Conservation (phyloP, 208 protist species). For the Wallacemonas sp. region DNA sequence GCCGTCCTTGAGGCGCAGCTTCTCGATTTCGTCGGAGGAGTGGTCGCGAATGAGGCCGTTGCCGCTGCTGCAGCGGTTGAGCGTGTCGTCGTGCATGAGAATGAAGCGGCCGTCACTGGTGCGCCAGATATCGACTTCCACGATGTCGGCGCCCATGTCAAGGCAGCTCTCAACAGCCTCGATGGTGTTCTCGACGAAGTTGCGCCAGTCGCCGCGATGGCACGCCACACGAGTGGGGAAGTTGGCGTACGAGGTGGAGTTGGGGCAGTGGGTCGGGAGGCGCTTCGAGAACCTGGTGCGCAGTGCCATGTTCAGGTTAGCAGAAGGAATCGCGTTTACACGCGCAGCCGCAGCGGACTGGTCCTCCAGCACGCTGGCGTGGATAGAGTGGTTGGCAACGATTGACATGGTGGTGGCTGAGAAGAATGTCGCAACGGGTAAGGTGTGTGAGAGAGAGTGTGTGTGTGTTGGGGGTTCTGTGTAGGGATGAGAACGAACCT, state of each 20-base stretch:
- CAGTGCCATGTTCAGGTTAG: slow-evolving; percentile 28
- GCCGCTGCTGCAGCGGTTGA: slow-evolving; percentile 54
- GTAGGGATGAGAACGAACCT: background rate
- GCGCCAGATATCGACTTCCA: slow-evolving; percentile 68
- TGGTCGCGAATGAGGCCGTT: slow-evolving; percentile 45
- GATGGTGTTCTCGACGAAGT: slow-evolving; percentile 76
- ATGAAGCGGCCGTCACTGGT: slow-evolving; percentile 59
- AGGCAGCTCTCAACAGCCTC: slow-evolving; percentile 69
- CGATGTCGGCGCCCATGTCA: slow-evolving; percentile 65
- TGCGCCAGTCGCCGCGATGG: slow-evolving; percentile 73
- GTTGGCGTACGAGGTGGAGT: slow-evolving; percentile 15
- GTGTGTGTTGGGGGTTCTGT: too few relatives aligned
- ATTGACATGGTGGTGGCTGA: background rate
- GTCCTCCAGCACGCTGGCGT: slow-evolving; percentile 4
- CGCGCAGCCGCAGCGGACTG: slow-evolving; percentile 9
- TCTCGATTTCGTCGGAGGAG: slow-evolving; percentile 49
- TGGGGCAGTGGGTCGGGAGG: slow-evolving; percentile 15
- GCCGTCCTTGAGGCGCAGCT: slow-evolving; percentile 60
- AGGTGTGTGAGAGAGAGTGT: background rate
- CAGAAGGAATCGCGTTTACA: slow-evolving; percentile 9
- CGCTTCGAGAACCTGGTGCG: slow-evolving; percentile 25
- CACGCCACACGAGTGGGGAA: slow-evolving; percentile 53
- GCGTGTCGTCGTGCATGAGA: slow-evolving; percentile 72
- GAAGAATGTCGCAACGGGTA: background rate
- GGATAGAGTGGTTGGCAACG: slow-evolving; percentile 4